Evolutionary conservation across 1,139 yeast species (phyloP).

Genomic region (Protomyces lactucae-debilis): DNA sequence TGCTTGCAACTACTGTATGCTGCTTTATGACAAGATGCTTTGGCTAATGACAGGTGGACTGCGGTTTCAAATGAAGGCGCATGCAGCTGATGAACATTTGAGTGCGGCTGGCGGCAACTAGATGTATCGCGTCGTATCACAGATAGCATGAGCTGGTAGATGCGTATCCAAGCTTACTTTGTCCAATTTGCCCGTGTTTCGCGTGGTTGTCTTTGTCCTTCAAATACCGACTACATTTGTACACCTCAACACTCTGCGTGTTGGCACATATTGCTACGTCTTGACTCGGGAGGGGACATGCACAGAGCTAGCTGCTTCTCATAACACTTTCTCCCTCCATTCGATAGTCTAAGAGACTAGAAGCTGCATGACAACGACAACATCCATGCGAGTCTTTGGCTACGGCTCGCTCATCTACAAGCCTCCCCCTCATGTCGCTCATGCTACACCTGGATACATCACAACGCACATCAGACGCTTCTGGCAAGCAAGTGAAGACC

Average conservation of each 20-base stretch:
- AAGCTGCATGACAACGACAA: neutral
- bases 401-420: constrained; percentile 87
- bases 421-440: constrained; percentile 72
- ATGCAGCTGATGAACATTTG: constrained; percentile 16
- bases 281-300: too few relatives aligned
- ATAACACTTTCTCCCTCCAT: neutral
- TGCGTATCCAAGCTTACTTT: neutral
- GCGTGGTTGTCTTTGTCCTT: neutral
- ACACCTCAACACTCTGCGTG: too few relatives aligned
- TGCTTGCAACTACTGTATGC: constrained; percentile 67
- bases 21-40: neutral
- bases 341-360: neutral
- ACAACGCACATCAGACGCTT: constrained; percentile 74
- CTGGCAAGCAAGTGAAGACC: constrained; percentile 73
- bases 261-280: too few relatives aligned
- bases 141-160: neutral
- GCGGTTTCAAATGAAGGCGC: constrained; percentile 25
- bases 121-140: neutral
- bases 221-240: neutral
- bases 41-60: constrained; percentile 10
- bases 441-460: constrained; percentile 66
- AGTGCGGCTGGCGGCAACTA: constrained; percentile 20
- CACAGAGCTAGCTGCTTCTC: neutral
- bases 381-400: constrained; percentile 51
- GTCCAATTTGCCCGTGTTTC: neutral